These are phyloP conservation scores for Komagataella phaffii DNA, from an alignment of 805 yeast genomes.

Conservation along the genomic window DNA sequence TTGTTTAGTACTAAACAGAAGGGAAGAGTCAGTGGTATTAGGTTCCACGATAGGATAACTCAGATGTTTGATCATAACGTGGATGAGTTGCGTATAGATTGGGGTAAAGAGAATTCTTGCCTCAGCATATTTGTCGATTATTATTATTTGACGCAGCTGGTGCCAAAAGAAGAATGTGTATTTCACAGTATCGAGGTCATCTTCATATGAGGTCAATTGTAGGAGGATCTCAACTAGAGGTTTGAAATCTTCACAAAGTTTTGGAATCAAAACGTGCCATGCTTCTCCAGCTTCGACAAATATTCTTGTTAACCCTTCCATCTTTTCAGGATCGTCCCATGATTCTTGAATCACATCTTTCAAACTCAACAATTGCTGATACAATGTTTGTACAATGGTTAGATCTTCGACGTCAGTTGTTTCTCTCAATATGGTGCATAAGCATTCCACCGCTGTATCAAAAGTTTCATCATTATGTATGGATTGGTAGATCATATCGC, in stretches of 20 bases:
- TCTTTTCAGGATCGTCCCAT: slow-evolving; percentile 47
- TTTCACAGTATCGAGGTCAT: slow-evolving; percentile 79
- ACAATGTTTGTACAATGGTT: slow-evolving; percentile 51
- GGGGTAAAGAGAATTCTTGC: slow-evolving; percentile 38
- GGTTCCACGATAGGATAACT: slow-evolving; percentile 58
- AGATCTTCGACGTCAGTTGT: slow-evolving; percentile 63
- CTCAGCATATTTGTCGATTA: slow-evolving; percentile 40
- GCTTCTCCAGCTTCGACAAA: slow-evolving; percentile 91
- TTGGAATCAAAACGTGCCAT: slow-evolving; percentile 82
- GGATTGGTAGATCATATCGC: slow-evolving; percentile 55
- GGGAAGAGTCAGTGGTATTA: slow-evolving; percentile 18
- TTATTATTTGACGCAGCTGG: slow-evolving; percentile 57
- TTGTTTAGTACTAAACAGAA: slow-evolving; percentile 58
- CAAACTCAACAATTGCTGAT: slow-evolving; percentile 51
- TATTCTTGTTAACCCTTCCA: slow-evolving; percentile 59
- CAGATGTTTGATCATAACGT: slow-evolving; percentile 52
- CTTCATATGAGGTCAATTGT: slow-evolving; percentile 57
- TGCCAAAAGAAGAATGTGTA: slow-evolving; percentile 93
- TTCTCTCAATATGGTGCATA: slow-evolving; percentile 70
- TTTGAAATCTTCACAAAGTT: slow-evolving; percentile 52
- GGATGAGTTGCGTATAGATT: slow-evolving; percentile 43
- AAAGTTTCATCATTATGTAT: slow-evolving; percentile 48
- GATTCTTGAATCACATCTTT: slow-evolving; percentile 35
- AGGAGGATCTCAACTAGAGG: slow-evolving; percentile 64
- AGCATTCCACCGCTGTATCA: slow-evolving; percentile 77